Percentiles rank a stretch among this genome's conserved stretches.
phyloP scores from a whole-genome alignment of 2,329 filamentous ascomycete genomes.

The Colletotrichum endophyticum region DNA sequence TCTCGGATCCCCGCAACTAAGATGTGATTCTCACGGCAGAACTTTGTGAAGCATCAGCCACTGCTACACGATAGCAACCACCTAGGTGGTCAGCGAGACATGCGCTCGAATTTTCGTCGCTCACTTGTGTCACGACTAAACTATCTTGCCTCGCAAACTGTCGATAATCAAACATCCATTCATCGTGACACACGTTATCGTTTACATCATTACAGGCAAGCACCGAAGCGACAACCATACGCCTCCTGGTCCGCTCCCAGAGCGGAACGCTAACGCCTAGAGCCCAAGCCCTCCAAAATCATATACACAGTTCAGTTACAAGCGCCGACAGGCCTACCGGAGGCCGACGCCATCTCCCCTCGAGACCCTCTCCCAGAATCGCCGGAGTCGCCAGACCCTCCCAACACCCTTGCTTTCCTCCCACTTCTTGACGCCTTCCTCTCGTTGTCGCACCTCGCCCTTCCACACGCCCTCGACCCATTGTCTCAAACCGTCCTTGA shows the following conservation, averaged over 20 bases:
- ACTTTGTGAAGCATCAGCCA: background rate
- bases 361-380: constrained; percentile 70
- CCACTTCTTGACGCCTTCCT: constrained; percentile 49
- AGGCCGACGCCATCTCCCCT: constrained; percentile 36
- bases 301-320: background rate
- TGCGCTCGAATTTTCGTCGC: background rate
- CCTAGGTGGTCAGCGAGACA: background rate
- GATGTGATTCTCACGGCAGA: background rate
- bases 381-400: constrained; percentile 64
- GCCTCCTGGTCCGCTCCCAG: background rate
- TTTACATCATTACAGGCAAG: background rate
- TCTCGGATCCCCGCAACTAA: background rate
- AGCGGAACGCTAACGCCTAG: background rate
- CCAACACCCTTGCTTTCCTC: constrained; percentile 59
- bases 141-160: background rate
- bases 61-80: background rate
- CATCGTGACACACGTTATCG: background rate
- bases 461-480: constrained; percentile 69
- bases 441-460: constrained; percentile 54
- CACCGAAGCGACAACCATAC: background rate
- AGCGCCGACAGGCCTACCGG: background rate
- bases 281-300: background rate
- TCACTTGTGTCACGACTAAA: background rate
- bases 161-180: background rate
- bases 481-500: constrained; percentile 69